These are phyloP conservation scores for Hansenula sp. DNA, from an alignment of 1,139 yeast species.

Conservation along the genomic window DNA sequence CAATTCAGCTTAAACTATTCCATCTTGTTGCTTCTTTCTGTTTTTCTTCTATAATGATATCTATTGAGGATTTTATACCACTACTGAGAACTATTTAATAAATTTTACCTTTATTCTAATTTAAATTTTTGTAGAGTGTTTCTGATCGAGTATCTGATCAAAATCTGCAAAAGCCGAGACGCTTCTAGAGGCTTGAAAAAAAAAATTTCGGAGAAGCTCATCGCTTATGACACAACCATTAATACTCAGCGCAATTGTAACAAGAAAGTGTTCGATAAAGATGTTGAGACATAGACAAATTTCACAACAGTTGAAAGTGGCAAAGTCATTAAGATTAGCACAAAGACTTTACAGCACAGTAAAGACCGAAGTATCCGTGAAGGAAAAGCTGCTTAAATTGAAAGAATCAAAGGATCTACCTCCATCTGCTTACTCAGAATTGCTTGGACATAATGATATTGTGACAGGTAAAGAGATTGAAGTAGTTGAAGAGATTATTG, in stretches of 20 bases:
- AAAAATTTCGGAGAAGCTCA: no score
- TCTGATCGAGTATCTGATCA: no score
- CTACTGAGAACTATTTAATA: no score
- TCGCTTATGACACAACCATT: no score
- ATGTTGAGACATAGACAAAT: neutral
- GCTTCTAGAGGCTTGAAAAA: no score
- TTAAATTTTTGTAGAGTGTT: no score
- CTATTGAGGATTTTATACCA: no score
- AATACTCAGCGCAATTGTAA: no score
- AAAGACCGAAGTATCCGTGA: neutral
- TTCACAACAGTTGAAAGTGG: neutral
- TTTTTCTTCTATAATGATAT: neutral
- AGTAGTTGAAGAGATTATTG: neutral
- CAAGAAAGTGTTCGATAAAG: no score
- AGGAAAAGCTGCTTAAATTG: neutral
- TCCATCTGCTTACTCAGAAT: neutral
- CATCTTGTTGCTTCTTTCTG: neutral
- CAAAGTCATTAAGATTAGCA: neutral
- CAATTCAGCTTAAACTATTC: neutral
- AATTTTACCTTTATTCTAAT: no score
- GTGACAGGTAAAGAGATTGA: neutral
- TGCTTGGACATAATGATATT: neutral
- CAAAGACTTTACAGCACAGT: neutral
- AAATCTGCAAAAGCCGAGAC: no score
- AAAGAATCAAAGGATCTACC: neutral